These are phyloP conservation scores for Naganishia kalamii DNA, from an alignment of 768 basidiomycete genomes.

Conservation along the genomic window DNA sequence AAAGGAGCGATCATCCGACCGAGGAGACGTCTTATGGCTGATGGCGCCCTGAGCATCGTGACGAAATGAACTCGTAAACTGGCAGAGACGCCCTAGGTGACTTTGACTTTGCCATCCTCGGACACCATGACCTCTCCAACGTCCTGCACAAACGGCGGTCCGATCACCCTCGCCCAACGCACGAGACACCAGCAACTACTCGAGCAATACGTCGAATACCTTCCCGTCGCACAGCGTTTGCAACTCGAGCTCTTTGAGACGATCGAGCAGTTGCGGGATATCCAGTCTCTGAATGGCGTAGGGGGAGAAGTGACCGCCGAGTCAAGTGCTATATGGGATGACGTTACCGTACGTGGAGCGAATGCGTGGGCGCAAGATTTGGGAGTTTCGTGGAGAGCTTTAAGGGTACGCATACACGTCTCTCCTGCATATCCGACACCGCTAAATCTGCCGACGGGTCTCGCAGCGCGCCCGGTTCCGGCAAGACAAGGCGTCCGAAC, in stretches of 20 bases:
- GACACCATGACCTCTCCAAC: not conserved
- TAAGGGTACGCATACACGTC: not conserved
- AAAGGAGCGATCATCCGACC: too few species aligned
- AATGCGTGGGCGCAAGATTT: constrained; percentile 15
- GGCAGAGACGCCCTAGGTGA: not conserved
- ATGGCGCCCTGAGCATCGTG: too few species aligned
- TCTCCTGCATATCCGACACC: not conserved
- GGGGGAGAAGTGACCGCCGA: not conserved
- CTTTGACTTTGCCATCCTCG: not conserved
- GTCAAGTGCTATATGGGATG: not conserved
- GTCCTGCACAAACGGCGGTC: not conserved
- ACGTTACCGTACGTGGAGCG: not conserved
- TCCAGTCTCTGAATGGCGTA: not conserved
- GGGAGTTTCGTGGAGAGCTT: constrained; percentile 17
- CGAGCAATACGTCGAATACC: constrained; percentile 4
- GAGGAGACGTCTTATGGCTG: too few species aligned
- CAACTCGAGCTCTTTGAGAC: constrained; percentile 3
- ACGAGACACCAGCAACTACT: constrained; percentile 1
- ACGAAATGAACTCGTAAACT: too few species aligned
- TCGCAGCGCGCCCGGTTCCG: constrained; percentile 8
- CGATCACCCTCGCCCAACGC: not conserved
- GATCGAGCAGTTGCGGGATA: not conserved
- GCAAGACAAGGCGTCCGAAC: constrained; percentile 14
- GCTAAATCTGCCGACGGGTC: not conserved
- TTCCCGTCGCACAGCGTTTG: not conserved